A percentile compares a stretch with the other conserved stretches of the same genome.
phyloP scores from a whole-genome alignment of 2,329 filamentous ascomycete genomes.

The Aspergillus sp. region DNA sequence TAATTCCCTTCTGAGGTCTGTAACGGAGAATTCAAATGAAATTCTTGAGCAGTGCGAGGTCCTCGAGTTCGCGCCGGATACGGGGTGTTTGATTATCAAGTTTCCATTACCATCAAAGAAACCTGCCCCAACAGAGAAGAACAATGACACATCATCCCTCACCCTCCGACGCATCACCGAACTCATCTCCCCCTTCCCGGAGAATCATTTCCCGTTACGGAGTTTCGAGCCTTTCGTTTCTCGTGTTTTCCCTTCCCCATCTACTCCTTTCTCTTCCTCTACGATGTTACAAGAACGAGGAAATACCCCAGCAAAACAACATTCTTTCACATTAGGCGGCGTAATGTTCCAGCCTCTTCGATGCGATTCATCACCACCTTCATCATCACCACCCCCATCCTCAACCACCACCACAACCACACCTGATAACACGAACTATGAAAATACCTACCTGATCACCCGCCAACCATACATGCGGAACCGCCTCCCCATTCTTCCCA shows the following conservation, averaged over 20 bases:
- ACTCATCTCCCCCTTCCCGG: constrained; percentile 50
- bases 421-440: too few relatives aligned
- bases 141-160: constrained; percentile 41
- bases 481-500: constrained; percentile 23
- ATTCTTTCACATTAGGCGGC: constrained; percentile 53
- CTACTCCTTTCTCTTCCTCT: not conserved
- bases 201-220: constrained; percentile 45
- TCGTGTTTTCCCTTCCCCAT: constrained; percentile 42
- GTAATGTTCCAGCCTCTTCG: constrained; percentile 50
- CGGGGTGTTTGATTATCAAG: constrained; percentile 37
- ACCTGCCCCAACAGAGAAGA: constrained; percentile 8
- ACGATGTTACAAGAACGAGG: too few relatives aligned
- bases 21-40: constrained; percentile 57
- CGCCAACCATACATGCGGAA: constrained; percentile 41
- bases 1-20: constrained; percentile 44
- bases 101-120: constrained; percentile 21
- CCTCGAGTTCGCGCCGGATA: constrained; percentile 33
- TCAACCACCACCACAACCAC: not conserved
- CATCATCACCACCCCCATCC: constrained; percentile 17
- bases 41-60: constrained; percentile 49
- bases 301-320: not conserved
- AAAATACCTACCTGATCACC: constrained; percentile 41
- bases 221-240: constrained; percentile 46
- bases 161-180: constrained; percentile 53
- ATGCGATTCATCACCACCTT: not conserved